These are phyloP conservation scores for Aspergillus hancockii DNA, from an alignment of 495 filamentous ascomycete genomes.

Conservation along the genomic window DNA sequence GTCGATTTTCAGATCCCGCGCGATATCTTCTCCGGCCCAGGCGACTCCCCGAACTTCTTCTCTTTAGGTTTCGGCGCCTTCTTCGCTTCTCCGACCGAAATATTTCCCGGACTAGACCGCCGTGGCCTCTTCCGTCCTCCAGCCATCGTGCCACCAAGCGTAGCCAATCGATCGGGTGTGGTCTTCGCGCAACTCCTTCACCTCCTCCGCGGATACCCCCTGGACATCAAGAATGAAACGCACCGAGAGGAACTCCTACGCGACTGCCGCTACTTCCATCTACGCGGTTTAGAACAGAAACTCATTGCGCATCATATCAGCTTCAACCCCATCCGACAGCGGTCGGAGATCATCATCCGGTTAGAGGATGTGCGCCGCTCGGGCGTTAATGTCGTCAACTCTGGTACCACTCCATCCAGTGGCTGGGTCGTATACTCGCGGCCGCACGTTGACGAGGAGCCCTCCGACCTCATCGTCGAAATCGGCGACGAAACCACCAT, in stretches of 20 bases:
- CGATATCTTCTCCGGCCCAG: conserved; percentile 80
- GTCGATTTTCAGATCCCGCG: conserved; percentile 86
- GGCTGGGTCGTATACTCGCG: conserved; percentile 78
- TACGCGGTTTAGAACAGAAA: conserved; percentile 87
- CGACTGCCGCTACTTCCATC: conserved; percentile 90
- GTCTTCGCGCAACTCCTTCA: conserved; percentile 84
- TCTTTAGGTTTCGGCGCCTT: conserved; percentile 88
- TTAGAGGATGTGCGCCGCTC: conserved; percentile 85
- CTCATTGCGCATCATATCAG: conserved; percentile 77
- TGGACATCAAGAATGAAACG: conserved; percentile 72
- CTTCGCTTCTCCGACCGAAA: conserved; percentile 74
- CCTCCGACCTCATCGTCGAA: conserved; percentile 77
- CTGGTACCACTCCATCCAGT: conserved; percentile 31
- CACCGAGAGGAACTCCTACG: conserved; percentile 79
- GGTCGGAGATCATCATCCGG: conserved; percentile 77
- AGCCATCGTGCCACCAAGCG: conserved; percentile 76
- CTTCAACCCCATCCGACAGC: conserved; percentile 67
- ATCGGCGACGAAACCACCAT: conserved; percentile 68
- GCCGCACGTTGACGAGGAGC: conserved; percentile 74
- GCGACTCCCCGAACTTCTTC: conserved; percentile 95
- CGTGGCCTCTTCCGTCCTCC: conserved; percentile 85
- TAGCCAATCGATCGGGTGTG: conserved; percentile 77
- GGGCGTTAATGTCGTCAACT: conserved; percentile 65
- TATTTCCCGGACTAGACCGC: conserved; percentile 84
- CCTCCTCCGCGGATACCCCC: conserved; percentile 81